phyloP scores from a whole-genome alignment of 2,329 filamentous ascomycete genomes.

The Aureobasidium vineae region DNA sequence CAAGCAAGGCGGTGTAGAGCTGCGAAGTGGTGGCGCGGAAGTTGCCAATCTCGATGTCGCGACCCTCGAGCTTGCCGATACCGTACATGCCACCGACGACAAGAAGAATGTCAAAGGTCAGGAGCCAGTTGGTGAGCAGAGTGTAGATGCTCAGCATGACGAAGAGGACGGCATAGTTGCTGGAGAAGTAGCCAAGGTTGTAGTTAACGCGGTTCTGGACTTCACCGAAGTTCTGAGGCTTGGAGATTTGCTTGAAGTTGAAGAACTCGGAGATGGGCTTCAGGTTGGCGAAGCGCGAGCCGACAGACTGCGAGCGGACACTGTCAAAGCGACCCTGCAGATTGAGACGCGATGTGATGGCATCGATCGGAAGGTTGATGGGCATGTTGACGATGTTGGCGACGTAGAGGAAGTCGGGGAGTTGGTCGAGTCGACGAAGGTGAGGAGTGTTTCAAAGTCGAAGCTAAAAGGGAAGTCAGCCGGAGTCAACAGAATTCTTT shows the following conservation, averaged over 20 bases:
- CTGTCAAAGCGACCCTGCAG: constrained; percentile 79
- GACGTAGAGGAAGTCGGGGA: neutral
- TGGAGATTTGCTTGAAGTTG: constrained; percentile 92
- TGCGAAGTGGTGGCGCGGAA: constrained; percentile 85
- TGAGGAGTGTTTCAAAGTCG: neutral
- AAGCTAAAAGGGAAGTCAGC: constrained; percentile 19
- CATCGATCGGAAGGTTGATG: constrained; percentile 90
- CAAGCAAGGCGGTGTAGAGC: constrained; percentile 84
- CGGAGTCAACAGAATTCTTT: constrained; percentile 26
- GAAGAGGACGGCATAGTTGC: constrained; percentile 95
- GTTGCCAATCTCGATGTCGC: constrained; percentile 81
- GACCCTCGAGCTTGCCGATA: constrained; percentile 85
- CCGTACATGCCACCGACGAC: constrained; percentile 83
- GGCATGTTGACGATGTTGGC: constrained; percentile 57
- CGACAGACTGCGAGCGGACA: constrained; percentile 74
- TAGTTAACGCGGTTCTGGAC: constrained; percentile 93
- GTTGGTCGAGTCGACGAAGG: constrained; percentile 4
- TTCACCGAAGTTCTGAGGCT: constrained; percentile 87
- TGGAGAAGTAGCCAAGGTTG: constrained; percentile 95
- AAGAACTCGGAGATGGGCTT: constrained; percentile 90
- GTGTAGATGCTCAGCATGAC: constrained; percentile 95
- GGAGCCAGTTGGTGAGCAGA: constrained; percentile 77
- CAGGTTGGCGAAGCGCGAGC: constrained; percentile 85
- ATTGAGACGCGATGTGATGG: constrained; percentile 87
- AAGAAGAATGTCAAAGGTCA: constrained; percentile 91